These are phyloP conservation scores for Yamadazyma sp. DNA, from an alignment of 805 yeast species.

Conservation along the genomic window DNA sequence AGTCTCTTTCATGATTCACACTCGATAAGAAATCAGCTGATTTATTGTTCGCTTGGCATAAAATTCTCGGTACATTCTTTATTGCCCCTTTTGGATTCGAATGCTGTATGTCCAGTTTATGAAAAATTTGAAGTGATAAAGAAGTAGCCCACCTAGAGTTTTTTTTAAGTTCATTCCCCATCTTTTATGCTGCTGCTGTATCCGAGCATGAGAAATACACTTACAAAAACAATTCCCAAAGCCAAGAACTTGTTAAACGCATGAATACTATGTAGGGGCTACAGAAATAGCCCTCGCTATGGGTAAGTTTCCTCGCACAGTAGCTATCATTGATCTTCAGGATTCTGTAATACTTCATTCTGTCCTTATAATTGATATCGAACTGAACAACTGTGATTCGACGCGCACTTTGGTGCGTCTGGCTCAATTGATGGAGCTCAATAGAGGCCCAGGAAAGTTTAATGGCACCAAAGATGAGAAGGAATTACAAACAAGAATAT, in stretches of 20 bases:
- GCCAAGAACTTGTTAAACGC: slow-evolving; percentile 7
- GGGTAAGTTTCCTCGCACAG: slow-evolving; percentile 14
- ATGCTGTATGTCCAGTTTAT: slow-evolving; percentile 10
- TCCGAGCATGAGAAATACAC: slow-evolving; percentile 15
- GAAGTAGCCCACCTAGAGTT: slow-evolving; percentile 8
- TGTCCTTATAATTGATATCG: slow-evolving; percentile 14
- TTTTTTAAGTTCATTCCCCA: slow-evolving; percentile 13
- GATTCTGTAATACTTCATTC: slow-evolving; percentile 14
- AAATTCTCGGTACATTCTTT: slow-evolving; percentile 15
- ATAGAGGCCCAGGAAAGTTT: slow-evolving; percentile 15
- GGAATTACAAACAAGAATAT: slow-evolving; percentile 11
- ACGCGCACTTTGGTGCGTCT: slow-evolving; percentile 12
- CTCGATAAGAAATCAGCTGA: slow-evolving; percentile 15
- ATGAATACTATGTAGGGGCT: slow-evolving; percentile 17
- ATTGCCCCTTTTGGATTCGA: slow-evolving; percentile 15
- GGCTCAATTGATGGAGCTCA: slow-evolving; percentile 15
- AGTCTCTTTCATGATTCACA: slow-evolving; percentile 7
- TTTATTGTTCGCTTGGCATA: slow-evolving; percentile 12
- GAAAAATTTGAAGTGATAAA: slow-evolving; percentile 14
- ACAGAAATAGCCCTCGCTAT: slow-evolving; percentile 15
- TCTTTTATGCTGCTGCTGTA: slow-evolving; percentile 17
- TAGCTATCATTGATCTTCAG: slow-evolving; percentile 13
- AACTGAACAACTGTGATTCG: slow-evolving; percentile 16
- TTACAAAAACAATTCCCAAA: background rate
- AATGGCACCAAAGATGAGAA: slow-evolving; percentile 9